Base-by-base conservation (phyloP, 495 filamentous ascomycete genomes). In the Usnea hakonensis region DNA sequence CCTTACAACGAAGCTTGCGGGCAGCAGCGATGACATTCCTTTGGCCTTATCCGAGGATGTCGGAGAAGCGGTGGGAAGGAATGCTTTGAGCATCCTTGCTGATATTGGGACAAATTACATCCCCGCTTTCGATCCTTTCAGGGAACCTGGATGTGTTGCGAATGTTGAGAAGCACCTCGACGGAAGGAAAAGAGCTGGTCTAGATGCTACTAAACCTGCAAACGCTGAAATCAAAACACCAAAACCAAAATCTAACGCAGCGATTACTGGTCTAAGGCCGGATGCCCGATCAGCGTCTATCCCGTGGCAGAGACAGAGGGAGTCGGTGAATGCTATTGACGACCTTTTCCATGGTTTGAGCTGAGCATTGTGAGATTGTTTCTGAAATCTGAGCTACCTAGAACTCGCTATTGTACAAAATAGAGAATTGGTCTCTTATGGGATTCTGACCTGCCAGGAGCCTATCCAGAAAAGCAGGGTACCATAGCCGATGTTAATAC, bases 401-500 rank as follows among this genome's bases (percentile, higher is more conserved):
- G 8, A 14, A 50, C 23, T 50, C 16, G 23, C 28, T 19, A 13
- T 16, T 32, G 19, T 55, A 23, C 16, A 40, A 30, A 17, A 19
- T 17, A 19, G 30, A 32, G 13, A 17, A 9, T 26, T 32, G 26
- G 3, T 32, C 48, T 52, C 17, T 63, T 55, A 53, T 62, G 60
- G 52, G 40, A 62, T 55, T 68, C 69, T 43, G 55, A 32, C 32
- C 30, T 57, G 19, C 59, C 35, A 61, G 32, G 59, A 68, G 41
- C 81, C 79, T 48, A 79, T 61, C 81, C 80, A 81, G 66, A 77
- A 83, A 64, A 89, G 68, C 67, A 84, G 36, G 65, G 81, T 75
- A 16, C 81, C 81, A 46, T 85, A 67, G 11, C 75, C 77, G 23
- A 88, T 63, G 72, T 90, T 90, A 46, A 92, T 79, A 54, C 76